A percentile compares a stretch with the other conserved stretches of the same genome.
These are phyloP conservation scores for Cryptosporidium parvum DNA, from an alignment of 169 alveolate species.

Conservation along the genomic window DNA sequence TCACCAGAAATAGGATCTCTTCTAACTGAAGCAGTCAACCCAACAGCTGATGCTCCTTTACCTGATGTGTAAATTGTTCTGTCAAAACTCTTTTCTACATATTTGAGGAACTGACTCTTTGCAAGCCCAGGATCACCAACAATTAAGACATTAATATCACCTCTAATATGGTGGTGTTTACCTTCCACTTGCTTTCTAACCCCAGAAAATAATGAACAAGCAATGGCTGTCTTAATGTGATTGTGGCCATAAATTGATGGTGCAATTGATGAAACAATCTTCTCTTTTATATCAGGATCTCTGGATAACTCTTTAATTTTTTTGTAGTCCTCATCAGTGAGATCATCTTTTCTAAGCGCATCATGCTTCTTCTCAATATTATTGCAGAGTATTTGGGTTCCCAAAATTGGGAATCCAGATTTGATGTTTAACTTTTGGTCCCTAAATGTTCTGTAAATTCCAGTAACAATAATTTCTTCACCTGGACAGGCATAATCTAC, in stretches of 20 bases:
- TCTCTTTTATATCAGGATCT: conserved; percentile 94
- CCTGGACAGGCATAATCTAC: conserved; percentile 99
- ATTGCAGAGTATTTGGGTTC: conserved; percentile 96
- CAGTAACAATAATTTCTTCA: conserved; percentile 97
- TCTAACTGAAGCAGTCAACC: conserved; percentile 96
- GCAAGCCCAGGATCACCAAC: conserved; percentile 99
- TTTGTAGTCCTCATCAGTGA: conserved; percentile 94
- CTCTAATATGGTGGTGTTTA: conserved; percentile 95
- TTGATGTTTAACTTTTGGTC: conserved; percentile 94
- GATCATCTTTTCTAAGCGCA: conserved; percentile 84
- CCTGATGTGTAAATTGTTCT: conserved; percentile 94
- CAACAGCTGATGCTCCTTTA: conserved; percentile 99
- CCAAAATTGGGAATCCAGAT: conserved; percentile 96
- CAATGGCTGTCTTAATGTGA: conserved; percentile 92
- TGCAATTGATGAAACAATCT: conserved; percentile 95
- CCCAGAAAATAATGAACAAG: conserved; percentile 94
- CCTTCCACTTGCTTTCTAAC: conserved; percentile 93
- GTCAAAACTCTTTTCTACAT: conserved; percentile 96
- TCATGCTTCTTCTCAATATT: conserved; percentile 92
- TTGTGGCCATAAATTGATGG: conserved; percentile 98
- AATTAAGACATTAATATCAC: conserved; percentile 95
- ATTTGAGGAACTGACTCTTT: conserved; percentile 98
- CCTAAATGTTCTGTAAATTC: conserved; percentile 94
- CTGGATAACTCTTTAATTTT: conserved; percentile 91
- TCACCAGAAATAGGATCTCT: conserved; percentile 97